phyloP scores from a whole-genome alignment of 2,329 filamentous ascomycete species.

The Colletotrichum sp. region DNA sequence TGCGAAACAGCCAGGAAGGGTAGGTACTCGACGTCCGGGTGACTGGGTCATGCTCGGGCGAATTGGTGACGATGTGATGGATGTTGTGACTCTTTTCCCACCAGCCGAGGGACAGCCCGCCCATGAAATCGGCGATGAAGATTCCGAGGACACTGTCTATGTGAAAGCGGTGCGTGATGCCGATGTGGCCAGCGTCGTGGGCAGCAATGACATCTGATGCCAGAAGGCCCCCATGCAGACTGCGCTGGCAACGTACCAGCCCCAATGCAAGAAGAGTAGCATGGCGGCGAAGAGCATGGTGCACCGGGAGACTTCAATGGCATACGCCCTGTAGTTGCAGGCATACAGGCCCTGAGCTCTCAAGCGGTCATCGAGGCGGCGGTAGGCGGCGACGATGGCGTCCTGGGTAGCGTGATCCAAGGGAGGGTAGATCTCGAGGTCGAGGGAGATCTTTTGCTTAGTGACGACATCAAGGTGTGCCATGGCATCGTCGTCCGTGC shows the following conservation, averaged over 20 bases:
- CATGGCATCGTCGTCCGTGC: conserved; percentile 43
- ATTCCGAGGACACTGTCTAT: conserved; percentile 87
- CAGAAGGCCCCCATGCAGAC: conserved; percentile 82
- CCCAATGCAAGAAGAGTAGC: conserved; percentile 63
- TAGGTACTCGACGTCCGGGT: conserved; percentile 92
- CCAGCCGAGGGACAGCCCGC: conserved; percentile 91
- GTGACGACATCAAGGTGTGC: conserved; percentile 76
- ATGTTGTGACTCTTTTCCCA: conserved; percentile 98
- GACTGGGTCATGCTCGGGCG: conserved; percentile 92
- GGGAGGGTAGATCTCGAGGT: conserved; percentile 80
- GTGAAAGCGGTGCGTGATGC: conserved; percentile 90
- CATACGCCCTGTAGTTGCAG: conserved; percentile 84
- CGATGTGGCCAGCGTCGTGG: conserved; percentile 97
- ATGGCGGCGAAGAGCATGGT: conserved; percentile 66
- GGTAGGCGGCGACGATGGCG: conserved; percentile 80
- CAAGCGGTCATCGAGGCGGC: conserved; percentile 75
- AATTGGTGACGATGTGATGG: conserved; percentile 97
- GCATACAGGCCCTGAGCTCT: conserved; percentile 77
- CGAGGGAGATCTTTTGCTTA: conserved; percentile 74
- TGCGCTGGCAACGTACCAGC: conserved; percentile 73
- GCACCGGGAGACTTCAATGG: conserved; percentile 77
- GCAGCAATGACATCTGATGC: conserved; percentile 93
- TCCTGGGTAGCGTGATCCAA: conserved; percentile 77
- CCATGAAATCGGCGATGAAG: conserved; percentile 86
- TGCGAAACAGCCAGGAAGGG: conserved; percentile 89